Conservation (phyloP, 23 red algal genomes). For the Gracilaria gracilis region DNA sequence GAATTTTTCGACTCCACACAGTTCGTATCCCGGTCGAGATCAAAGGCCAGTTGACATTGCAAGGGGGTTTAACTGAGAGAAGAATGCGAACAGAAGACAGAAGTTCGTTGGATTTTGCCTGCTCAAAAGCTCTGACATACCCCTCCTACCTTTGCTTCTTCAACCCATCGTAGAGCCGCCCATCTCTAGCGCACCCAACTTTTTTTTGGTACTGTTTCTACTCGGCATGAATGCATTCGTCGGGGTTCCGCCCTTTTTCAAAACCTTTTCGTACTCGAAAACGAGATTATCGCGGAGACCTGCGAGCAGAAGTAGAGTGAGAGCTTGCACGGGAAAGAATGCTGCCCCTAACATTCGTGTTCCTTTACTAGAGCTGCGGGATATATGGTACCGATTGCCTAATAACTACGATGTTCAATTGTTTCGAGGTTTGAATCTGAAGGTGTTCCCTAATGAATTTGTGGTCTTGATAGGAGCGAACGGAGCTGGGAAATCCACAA, state of each 20-base stretch:
- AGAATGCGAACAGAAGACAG: too few species aligned
- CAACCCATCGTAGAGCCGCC: background rate
- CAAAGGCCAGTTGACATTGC: too few species aligned
- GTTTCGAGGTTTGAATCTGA: slow-evolving; percentile 70
- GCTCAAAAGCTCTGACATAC: too few species aligned
- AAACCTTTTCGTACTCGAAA: background rate
- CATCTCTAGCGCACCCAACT: background rate
- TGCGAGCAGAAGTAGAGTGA: background rate
- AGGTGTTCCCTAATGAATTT: slow-evolving; percentile 58
- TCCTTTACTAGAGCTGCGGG: slow-evolving; percentile 61
- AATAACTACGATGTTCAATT: slow-evolving; percentile 44
- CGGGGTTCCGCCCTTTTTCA: background rate
- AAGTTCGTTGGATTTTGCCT: too few species aligned
- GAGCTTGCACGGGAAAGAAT: background rate
- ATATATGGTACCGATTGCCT: slow-evolving; percentile 59
- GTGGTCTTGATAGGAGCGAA: slow-evolving; percentile 85
- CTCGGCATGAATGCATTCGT: background rate
- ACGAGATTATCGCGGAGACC: background rate
- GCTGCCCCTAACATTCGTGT: background rate
- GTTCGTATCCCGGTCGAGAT: too few species aligned
- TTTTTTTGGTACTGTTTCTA: background rate
- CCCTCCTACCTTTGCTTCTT: background rate
- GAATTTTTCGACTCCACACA: too few species aligned
- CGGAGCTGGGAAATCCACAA: slow-evolving; percentile 83
- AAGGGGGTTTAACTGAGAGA: too few species aligned